Evolutionary conservation across 768 basidiomycete genomes (phyloP), one percentile per base, ranked within the genome.

Genomic region (Pleurotus cornucopiae): DNA sequence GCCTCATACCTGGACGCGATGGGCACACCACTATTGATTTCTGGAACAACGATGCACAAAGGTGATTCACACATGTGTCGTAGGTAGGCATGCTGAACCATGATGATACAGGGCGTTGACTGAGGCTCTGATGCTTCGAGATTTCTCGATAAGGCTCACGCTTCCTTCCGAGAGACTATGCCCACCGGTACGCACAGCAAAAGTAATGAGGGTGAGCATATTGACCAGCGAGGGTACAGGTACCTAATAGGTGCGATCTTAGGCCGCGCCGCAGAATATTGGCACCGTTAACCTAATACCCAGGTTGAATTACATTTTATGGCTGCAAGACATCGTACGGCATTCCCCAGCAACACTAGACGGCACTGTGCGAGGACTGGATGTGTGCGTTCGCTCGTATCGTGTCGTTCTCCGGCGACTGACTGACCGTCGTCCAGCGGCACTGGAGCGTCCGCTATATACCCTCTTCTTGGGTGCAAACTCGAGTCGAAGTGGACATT

Each of bases 371-470:
- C 69, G 67, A 6, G 89, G 85, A 0, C 66, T 91, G 11, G 92
- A 95, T 62, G 80, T 95, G 94, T 94, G 66, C 51, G 85, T 62
- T 38, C 11, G 6, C 9, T 39, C 30, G 34, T 12, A 37, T 45
- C 26, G 11, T 11, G 6, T 40, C 54, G 5, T 39, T 45, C 12
- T 54, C 46, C 23, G 44, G 34, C 12, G 13, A 13, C 20, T 39
- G 21, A 38, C 25, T 20, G 21, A 13, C 14, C n/a, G 23, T 40
- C 59, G 37, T 53, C 23, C 60, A 92, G 93, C 39, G 96, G 96
- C 18, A 96, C 94, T 6, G 96, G 96, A 0, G 86, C 94, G 5
- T 91, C 91, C 0, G 89, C 84, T 0, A 92, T 98, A 55, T 98
- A 97, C 61, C 88, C 95, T 0, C 74, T 98, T 1, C 74, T 98